Percentiles rank a stretch among this genome's conserved stretches.
phyloP scores from a whole-genome alignment of 2,329 filamentous ascomycete species.

The Fusarium sp. region DNA sequence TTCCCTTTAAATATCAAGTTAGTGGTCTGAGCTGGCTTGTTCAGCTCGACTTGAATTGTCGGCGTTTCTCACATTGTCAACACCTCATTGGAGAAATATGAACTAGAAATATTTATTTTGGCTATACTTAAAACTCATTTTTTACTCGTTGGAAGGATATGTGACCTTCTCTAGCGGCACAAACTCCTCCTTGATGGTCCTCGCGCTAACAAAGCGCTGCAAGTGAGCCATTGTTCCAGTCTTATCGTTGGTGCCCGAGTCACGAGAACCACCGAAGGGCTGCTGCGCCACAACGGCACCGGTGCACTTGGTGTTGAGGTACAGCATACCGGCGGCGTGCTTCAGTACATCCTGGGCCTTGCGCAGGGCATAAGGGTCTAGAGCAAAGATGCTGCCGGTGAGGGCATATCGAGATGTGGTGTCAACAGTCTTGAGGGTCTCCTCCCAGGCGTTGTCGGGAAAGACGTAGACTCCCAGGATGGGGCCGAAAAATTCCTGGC shows the following conservation, averaged over 20 bases:
- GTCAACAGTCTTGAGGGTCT: slow-evolving; percentile 27
- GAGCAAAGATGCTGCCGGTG: slow-evolving; percentile 77
- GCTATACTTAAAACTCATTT: background rate
- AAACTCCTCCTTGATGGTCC: slow-evolving; percentile 79
- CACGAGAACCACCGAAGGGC: slow-evolving; percentile 73
- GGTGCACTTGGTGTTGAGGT: slow-evolving; percentile 77
- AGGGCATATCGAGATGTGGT: slow-evolving; percentile 52
- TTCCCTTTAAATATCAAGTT: too few relatives aligned
- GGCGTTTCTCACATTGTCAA: too few relatives aligned
- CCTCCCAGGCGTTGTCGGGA: slow-evolving; percentile 50
- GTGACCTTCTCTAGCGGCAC: slow-evolving; percentile 25
- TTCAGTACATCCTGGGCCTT: slow-evolving; percentile 73
- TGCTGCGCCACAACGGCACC: slow-evolving; percentile 76
- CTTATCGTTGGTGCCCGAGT: slow-evolving; percentile 76
- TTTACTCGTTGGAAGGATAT: slow-evolving; percentile 33
- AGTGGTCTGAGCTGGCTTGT: too few relatives aligned
- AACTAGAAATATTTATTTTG: background rate
- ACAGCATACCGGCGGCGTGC: slow-evolving; percentile 70
- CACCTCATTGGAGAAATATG: background rate
- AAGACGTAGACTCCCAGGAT: slow-evolving; percentile 61
- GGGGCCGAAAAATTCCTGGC: slow-evolving; percentile 62
- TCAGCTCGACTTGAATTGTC: too few relatives aligned
- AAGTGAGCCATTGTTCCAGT: slow-evolving; percentile 70
- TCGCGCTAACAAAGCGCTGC: slow-evolving; percentile 68
- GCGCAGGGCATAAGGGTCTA: slow-evolving; percentile 70